Base-by-base conservation (phyloP, 108 stramenopile species). In the Cyclostephanos tholiformis region DNA sequence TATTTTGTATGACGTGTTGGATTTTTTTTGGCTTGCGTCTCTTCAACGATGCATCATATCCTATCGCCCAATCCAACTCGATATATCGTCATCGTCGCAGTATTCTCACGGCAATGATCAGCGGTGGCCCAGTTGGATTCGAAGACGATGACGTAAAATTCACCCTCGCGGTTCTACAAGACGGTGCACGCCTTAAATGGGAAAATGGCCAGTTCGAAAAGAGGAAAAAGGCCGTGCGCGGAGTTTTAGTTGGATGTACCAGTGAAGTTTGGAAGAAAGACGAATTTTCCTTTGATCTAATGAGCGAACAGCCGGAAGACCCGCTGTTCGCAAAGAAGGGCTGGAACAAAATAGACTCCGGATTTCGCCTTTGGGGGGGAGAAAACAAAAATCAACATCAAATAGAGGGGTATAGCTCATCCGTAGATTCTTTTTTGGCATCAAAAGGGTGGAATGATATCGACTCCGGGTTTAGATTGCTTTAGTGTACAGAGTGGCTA, bases 361-460 rank as follows among this genome's bases (percentile, higher is more conserved):
- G 89, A 5, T 94, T 94, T 68, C 85, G 76, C 17, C 63, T 94
- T n/a, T 91, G 89, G 90, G 93, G 93, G 27, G 67, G 80, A 6
- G 68, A 39, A 0, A 44, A 55, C 23, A 56, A 56, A 0, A 46
- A 10, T 0, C 16, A 30, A 25, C 30, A 29, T 11, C 27, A 63
- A 25, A 14, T 19, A 25, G 76, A 72, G 44, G 51, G 30, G 10
- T 72, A 39, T 2, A 75, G 77, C 32, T 35, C 27, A 12, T 51
- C 74, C 22, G 76, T 66, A 11, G 88, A 87, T 56, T 49, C 71
- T 17, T 93, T 90, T 63, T 65, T 93, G 25, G 71, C 72, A 25
- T 88, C 87, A 7, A 89, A 93, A 51, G 91, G 89, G 51, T 93
- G 91, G 91, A 93, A 93, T 59, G 78, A 87, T 76, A 85, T 93